phyloP scores from a whole-genome alignment of 208 protist species.

The Crithidia acanthocephali region DNA sequence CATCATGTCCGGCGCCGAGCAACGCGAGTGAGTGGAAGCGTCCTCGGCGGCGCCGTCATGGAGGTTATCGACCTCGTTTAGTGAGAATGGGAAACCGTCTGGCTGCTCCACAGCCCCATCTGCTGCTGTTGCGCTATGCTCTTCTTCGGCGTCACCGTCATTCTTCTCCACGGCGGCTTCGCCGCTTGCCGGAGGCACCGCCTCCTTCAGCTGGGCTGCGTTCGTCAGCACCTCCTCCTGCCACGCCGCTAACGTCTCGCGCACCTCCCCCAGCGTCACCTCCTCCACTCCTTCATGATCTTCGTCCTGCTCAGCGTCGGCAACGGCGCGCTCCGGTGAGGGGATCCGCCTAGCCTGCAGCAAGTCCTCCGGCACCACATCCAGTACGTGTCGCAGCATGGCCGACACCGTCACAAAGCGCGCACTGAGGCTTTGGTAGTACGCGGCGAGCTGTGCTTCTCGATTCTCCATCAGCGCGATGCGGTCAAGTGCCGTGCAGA shows the following conservation, averaged over 20 bases:
- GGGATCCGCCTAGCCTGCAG: slow-evolving; percentile 12
- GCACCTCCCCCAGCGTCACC: slow-evolving; percentile 22
- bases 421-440: slow-evolving; percentile 44
- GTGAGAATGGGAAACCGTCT: too few relatives aligned
- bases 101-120: not conserved
- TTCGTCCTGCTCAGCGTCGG: not conserved
- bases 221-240: slow-evolving; percentile 10
- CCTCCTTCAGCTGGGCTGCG: not conserved
- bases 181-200: too few relatives aligned
- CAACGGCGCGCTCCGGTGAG: slow-evolving; percentile 13
- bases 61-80: too few relatives aligned
- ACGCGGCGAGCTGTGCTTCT: slow-evolving; percentile 23
- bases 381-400: slow-evolving; percentile 50
- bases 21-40: too few relatives aligned
- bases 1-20: too few relatives aligned
- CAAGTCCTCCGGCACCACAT: slow-evolving; percentile 21
- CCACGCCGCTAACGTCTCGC: slow-evolving; percentile 23
- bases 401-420: slow-evolving; percentile 51
- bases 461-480: slow-evolving; percentile 32
- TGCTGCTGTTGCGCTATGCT: not conserved
- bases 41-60: too few relatives aligned
- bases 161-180: not conserved
- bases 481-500: slow-evolving; percentile 46
- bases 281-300: not conserved
- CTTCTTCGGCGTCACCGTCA: not conserved